A percentile compares a stretch with the other conserved stretches of the same genome.
Evolutionary conservation across 1,139 yeast species (phyloP).

Genomic region (Hyphopichia pseudoburtonii): DNA sequence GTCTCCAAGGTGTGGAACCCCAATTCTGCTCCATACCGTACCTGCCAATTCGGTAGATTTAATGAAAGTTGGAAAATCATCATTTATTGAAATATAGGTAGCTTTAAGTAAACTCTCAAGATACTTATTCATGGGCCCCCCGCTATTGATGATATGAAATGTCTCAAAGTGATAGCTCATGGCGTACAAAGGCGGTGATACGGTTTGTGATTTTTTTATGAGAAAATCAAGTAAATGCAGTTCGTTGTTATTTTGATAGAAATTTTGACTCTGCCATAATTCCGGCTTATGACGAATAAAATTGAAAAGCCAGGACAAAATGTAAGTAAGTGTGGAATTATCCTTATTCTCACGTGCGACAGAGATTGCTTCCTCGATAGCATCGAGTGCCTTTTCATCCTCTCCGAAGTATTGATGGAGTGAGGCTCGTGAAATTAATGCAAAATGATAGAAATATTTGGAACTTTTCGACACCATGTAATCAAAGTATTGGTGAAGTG

Average conservation of each 20-base stretch:
- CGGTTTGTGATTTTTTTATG: constrained; percentile 54
- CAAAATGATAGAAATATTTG: constrained; percentile 74
- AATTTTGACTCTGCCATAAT: constrained; percentile 42
- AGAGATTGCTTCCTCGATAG: constrained; percentile 84
- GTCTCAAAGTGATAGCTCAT: constrained; percentile 63
- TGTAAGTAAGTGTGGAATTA: constrained; percentile 66
- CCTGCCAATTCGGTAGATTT: constrained; percentile 48
- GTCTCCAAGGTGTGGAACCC: constrained; percentile 44
- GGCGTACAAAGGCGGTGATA: constrained; percentile 54
- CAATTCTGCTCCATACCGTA: constrained; percentile 53
- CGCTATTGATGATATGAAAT: constrained; percentile 49
- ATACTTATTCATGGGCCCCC: constrained; percentile 44
- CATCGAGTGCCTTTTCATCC: constrained; percentile 70
- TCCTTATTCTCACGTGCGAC: constrained; percentile 89
- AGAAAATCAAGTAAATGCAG: constrained; percentile 66
- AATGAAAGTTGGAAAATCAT: constrained; percentile 36
- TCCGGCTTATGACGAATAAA: constrained; percentile 70
- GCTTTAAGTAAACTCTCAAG: constrained; percentile 58
- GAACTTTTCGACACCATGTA: constrained; percentile 75
- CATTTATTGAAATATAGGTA: constrained; percentile 50
- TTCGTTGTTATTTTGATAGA: constrained; percentile 41
- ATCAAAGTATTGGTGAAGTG: constrained; percentile 81
- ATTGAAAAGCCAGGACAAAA: constrained; percentile 78
- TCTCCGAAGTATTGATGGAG: constrained; percentile 77
- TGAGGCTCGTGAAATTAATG: constrained; percentile 74